Base-by-base conservation (phyloP, 148 eudicot genomes). In the Rhododendron vialii region DNA sequence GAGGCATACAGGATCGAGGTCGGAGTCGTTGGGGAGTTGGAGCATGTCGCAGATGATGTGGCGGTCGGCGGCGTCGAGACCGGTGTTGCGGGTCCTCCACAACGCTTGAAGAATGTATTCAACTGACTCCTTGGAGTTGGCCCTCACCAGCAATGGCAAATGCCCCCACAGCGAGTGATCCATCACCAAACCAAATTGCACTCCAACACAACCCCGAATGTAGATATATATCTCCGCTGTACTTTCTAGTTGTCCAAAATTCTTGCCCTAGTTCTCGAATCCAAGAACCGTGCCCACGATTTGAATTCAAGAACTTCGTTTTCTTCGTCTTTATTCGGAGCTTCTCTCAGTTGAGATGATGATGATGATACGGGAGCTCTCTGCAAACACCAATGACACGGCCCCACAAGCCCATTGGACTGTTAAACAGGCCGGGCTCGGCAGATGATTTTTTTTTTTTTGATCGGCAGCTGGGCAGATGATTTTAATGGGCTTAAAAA, bases 101-200 rank as follows among this genome's bases (percentile, higher is more conserved):
- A 91, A 91, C 48, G 93, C 88, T 87, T 91, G 90, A 78, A 91
- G 91, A 76, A 91, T 90, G 86, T 90, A 87, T 59, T 91, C 93
- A 2, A 91, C 87, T 14, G 93, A 91, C 43, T 91, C 93, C 48
- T 90, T 90, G 15, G 92, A 91, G 76, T 90, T 90, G 18, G 93
- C 92, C 71, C 93, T 78, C 26, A 91, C 82, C 43, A 91, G 85
- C 41, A 90, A 28, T 0, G 91, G 92, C 82, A 91, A 78, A 84
- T 90, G 89, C 10, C 87, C 89, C 93, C 93, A 91, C 57, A 91
- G 74, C 26, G 83, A 84, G 1, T 81, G 82, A 57, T 83, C 75
- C 84, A 82, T 82, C 8, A 20, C 73, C n/a, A 5, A 6, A 53
- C 28, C 11, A 59, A 61, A 20, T 22, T 43, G 71, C 30, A 24